Conservation (phyloP, 768 basidiomycete genomes). For the Grammothele lineata region DNA sequence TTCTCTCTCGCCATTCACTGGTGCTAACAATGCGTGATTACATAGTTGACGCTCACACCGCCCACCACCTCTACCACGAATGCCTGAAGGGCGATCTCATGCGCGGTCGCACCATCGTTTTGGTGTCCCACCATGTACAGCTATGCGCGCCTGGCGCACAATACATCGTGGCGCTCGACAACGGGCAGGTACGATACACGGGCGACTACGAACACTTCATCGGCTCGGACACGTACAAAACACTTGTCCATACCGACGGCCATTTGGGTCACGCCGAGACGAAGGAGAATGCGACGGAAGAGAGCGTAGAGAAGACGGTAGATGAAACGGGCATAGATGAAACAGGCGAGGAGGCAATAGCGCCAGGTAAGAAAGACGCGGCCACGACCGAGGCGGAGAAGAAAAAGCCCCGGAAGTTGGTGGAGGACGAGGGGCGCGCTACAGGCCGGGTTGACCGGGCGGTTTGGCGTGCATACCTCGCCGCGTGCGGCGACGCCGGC, state of each 20-base stretch:
- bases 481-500: slow-evolving; percentile 32
- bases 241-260: no score
- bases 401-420: slow-evolving; percentile 17
- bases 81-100: slow-evolving; percentile 78
- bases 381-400: neutral
- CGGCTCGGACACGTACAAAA: no score
- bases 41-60: slow-evolving; percentile 82
- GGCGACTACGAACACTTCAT: slow-evolving; percentile 46
- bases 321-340: no score
- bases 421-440: slow-evolving; percentile 60
- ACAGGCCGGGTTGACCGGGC: slow-evolving; percentile 40
- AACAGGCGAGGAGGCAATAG: no score
- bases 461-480: slow-evolving; percentile 44
- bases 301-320: no score
- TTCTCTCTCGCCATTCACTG: no score
- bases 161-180: slow-evolving; percentile 77
- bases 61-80: slow-evolving; percentile 49
- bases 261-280: no score
- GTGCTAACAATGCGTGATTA: slow-evolving; percentile 21
- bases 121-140: slow-evolving; percentile 92
- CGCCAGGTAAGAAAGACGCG: no score
- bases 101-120: slow-evolving; percentile 70
- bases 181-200: slow-evolving; percentile 56
- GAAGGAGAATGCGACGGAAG: no score
- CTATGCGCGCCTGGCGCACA: slow-evolving; percentile 74